Evolutionary conservation across 73 alveolate species (phyloP).

Genomic region (Paramecium caudatum): DNA sequence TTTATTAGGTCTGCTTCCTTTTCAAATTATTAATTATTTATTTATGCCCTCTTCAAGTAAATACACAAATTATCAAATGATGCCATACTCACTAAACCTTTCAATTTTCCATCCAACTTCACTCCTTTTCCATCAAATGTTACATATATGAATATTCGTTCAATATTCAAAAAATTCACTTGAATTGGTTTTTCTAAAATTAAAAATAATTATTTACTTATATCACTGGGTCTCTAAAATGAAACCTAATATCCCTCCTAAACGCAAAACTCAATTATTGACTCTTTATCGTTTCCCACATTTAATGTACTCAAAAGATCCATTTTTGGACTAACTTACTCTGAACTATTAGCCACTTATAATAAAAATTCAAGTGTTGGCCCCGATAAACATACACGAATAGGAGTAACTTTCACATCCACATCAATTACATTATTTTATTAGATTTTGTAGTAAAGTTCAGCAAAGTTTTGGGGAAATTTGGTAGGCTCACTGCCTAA

Average conservation of each 20-base stretch:
- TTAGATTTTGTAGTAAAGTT: not conserved
- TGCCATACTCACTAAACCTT: not conserved
- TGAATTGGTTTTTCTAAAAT: not conserved
- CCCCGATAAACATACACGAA: constrained; percentile 35
- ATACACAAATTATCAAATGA: constrained; percentile 9
- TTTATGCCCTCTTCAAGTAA: constrained; percentile 10
- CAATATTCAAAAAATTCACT: constrained; percentile 19
- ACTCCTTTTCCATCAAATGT: constrained; percentile 60
- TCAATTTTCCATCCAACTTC: not conserved
- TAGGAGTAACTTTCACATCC: not conserved
- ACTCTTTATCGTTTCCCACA: constrained; percentile 4
- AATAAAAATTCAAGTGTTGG: constrained; percentile 24
- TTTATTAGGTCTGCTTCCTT: constrained; percentile 6
- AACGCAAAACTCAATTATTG: constrained; percentile 6
- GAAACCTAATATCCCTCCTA: constrained; percentile 23
- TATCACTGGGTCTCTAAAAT: not conserved
- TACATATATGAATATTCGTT: not conserved
- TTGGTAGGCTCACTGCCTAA: not conserved
- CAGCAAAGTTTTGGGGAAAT: not conserved
- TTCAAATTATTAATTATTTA: not conserved
- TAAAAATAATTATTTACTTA: not conserved
- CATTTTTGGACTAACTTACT: not conserved
- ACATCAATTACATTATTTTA: not conserved
- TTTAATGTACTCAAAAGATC: constrained; percentile 5
- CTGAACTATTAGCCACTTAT: not conserved